A percentile compares a stretch with the other conserved stretches of the same genome.
Evolutionary conservation across 139 green algal genomes (phyloP).

Genomic region (Gonium pectorale): DNA sequence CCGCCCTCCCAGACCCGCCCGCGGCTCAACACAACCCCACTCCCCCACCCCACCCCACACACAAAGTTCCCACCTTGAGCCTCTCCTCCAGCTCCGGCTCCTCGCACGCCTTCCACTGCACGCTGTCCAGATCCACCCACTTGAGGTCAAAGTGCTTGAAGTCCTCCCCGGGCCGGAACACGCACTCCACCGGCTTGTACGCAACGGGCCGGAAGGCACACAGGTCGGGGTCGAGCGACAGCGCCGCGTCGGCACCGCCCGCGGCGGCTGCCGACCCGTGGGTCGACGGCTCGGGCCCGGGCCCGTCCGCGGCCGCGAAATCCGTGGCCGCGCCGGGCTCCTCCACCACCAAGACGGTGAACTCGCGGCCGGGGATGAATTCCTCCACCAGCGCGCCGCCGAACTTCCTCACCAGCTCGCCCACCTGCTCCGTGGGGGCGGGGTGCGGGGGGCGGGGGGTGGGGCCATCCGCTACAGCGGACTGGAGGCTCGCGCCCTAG

Average conservation of each 20-base stretch:
- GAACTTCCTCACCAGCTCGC: constrained; percentile 27
- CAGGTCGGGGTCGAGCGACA: not conserved
- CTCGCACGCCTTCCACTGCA: constrained; percentile 18
- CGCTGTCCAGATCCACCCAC: constrained; percentile 36
- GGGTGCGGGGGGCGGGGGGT: no score
- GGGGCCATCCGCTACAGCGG: no score
- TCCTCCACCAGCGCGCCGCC: constrained; percentile 56
- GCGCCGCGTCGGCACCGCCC: not conserved
- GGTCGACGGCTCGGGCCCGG: no score
- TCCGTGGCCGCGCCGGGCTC: constrained; percentile 7
- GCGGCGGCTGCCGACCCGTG: not conserved
- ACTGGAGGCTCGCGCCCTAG: no score
- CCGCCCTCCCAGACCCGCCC: no score
- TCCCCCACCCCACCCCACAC: no score
- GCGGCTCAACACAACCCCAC: no score
- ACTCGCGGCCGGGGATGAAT: constrained; percentile 50
- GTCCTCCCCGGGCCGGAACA: constrained; percentile 23
- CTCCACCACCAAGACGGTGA: constrained; percentile 57
- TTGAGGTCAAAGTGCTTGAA: constrained; percentile 62
- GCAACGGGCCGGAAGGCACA: not conserved
- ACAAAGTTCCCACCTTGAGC: constrained; percentile 17
- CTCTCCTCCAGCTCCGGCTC: constrained; percentile 11
- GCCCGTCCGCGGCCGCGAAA: not conserved
- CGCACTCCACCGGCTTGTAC: constrained; percentile 48
- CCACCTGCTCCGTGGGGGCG: constrained; percentile 37